Percentiles rank a stretch among this genome's conserved stretches.
Conservation (phyloP, 208 protist species). For the Porcisia deanei region DNA sequence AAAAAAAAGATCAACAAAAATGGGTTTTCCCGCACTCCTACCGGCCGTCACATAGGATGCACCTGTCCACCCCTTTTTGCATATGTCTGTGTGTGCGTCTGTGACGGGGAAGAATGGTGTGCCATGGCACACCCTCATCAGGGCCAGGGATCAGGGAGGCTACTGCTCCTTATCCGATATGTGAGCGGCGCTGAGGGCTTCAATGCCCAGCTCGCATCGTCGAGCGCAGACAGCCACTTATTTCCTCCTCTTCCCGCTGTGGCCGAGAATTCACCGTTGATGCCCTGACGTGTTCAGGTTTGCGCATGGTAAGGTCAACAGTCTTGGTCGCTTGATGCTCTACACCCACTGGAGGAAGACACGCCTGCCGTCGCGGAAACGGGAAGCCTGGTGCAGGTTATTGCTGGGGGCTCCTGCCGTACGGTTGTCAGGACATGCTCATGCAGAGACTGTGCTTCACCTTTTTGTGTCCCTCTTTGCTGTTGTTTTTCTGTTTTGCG, state of each 20-base stretch:
- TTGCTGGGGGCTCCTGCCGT: background rate
- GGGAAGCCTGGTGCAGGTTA: background rate
- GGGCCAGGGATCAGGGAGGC: background rate
- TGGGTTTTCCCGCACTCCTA: too few relatives aligned
- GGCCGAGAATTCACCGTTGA: background rate
- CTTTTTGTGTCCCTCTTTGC: background rate
- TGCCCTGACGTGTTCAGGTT: background rate
- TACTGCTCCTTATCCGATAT: background rate
- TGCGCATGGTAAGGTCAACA: background rate
- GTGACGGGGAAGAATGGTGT: too few relatives aligned
- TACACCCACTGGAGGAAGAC: background rate
- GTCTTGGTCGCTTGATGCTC: background rate
- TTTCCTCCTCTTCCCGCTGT: background rate
- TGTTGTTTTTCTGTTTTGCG: background rate
- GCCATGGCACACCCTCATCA: background rate
- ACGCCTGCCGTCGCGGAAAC: background rate
- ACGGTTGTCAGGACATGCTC: background rate
- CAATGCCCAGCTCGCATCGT: background rate
- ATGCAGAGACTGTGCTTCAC: background rate
- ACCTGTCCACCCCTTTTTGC: background rate
- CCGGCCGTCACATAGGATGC: background rate
- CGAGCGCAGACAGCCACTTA: background rate
- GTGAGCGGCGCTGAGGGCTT: background rate
- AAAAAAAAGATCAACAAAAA: too few relatives aligned
- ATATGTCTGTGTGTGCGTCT: background rate